Conservation (phyloP, 192 early-diverging fungal genomes). For the Rhizophagus clarus region DNA sequence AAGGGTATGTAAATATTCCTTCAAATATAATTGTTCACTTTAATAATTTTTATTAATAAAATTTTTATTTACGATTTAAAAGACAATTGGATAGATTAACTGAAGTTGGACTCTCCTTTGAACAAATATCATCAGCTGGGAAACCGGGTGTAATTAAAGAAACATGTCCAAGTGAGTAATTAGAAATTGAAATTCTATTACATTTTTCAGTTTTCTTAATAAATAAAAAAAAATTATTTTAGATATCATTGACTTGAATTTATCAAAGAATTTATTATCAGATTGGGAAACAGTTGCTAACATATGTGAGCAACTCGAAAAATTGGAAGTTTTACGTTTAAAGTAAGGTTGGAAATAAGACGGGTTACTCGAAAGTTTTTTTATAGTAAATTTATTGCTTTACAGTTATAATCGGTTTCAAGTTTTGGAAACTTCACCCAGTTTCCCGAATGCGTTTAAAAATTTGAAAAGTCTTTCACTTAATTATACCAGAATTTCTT, state of each 20-base stretch:
- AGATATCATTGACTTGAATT: conserved; percentile 58
- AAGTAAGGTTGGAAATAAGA: conserved; percentile 39
- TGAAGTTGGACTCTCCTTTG: conserved; percentile 44
- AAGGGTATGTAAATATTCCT: conserved; percentile 38
- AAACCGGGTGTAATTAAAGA: conserved; percentile 41
- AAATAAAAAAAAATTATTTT: neutral
- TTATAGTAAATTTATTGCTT: neutral
- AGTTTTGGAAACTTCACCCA: conserved; percentile 2
- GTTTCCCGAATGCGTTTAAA: conserved; percentile 29
- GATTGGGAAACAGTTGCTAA: conserved; percentile 51
- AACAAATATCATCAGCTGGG: conserved; percentile 41
- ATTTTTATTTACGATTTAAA: neutral
- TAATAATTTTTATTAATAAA: neutral
- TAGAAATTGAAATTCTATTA: neutral
- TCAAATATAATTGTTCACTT: too few relatives aligned
- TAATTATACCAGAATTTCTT: conserved; percentile 37
- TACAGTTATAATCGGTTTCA: conserved; percentile 35
- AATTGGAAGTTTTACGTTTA: conserved; percentile 48
- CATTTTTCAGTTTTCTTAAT: too few relatives aligned
- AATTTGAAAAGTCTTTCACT: conserved; percentile 40
- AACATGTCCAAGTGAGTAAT: conserved; percentile 41
- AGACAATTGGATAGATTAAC: conserved; percentile 34
- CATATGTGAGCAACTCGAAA: conserved; percentile 46
- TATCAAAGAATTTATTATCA: conserved; percentile 54
- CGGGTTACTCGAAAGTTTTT: conserved; percentile 5